A percentile compares a stretch with the other conserved stretches of the same genome.
Evolutionary conservation across 257 asterid genomes (phyloP).

Genomic region (Fraxinus pennsylvanica): DNA sequence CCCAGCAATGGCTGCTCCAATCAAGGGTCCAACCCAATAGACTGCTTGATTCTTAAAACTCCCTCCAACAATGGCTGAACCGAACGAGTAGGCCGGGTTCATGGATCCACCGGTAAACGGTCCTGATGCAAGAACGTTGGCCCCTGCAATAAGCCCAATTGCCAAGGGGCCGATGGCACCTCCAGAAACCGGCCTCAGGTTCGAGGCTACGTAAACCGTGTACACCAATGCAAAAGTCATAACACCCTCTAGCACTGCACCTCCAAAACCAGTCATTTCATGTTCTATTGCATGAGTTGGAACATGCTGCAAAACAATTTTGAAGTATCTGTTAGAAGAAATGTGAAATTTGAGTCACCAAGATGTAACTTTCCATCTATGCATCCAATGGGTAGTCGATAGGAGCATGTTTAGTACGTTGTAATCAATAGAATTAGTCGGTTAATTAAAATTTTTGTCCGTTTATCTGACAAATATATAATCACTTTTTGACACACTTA

Average conservation of each 20-base stretch:
- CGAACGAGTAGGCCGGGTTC: conserved; percentile 85
- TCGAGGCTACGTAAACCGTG: conserved; percentile 63
- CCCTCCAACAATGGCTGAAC: conserved; percentile 61
- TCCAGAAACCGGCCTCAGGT: conserved; percentile 47
- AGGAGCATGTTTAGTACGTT: background rate
- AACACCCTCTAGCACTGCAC: conserved; percentile 66
- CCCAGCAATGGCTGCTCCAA: conserved; percentile 74
- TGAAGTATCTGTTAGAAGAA: background rate
- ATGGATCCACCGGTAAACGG: conserved; percentile 85
- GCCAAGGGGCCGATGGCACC: conserved; percentile 71
- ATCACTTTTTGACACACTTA: background rate
- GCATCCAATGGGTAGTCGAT: background rate
- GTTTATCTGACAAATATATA: too few species aligned
- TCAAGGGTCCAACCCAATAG: conserved; percentile 83
- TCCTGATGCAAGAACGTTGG: conserved; percentile 74
- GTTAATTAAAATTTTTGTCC: background rate
- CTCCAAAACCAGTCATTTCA: conserved; percentile 97
- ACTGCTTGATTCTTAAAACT: conserved; percentile 79
- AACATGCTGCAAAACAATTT: conserved; percentile 35
- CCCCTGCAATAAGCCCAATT: conserved; percentile 67
- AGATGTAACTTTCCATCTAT: background rate
- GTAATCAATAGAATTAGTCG: too few species aligned
- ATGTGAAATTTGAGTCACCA: background rate
- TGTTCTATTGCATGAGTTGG: conserved; percentile 49
- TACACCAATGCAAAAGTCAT: conserved; percentile 79